phyloP scores from a whole-genome alignment of 2,329 filamentous ascomycete species.

The Juglanconis juglandina region DNA sequence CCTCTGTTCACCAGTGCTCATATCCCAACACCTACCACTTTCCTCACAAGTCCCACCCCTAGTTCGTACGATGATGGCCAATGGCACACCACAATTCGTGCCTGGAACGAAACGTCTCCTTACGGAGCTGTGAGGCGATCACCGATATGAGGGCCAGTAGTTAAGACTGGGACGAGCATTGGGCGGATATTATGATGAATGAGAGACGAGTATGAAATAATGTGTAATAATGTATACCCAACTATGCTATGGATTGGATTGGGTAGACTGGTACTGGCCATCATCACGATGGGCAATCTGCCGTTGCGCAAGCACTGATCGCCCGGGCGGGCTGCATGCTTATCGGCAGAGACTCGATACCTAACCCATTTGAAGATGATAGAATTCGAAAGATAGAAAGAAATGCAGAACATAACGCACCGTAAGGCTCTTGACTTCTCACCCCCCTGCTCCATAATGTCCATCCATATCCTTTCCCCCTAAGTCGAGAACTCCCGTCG shows the following conservation, averaged over 20 bases:
- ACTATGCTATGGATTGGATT: neutral
- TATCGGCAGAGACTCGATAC: too few species aligned
- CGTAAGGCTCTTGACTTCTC: too few species aligned
- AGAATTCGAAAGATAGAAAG: too few species aligned
- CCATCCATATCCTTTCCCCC: too few species aligned
- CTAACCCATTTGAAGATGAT: too few species aligned
- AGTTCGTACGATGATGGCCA: slow-evolving; percentile 14
- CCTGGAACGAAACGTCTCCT: slow-evolving; percentile 11
- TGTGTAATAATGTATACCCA: slow-evolving; percentile 14
- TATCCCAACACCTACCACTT: slow-evolving; percentile 8
- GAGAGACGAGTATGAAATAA: slow-evolving; percentile 1
- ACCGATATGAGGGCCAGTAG: neutral
- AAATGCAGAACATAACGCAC: too few species aligned
- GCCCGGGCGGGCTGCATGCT: too few species aligned
- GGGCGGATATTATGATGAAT: neutral
- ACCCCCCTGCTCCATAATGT: too few species aligned
- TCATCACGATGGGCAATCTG: neutral
- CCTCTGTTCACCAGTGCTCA: neutral
- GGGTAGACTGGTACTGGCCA: neutral
- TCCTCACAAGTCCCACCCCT: slow-evolving; percentile 7
- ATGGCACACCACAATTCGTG: slow-evolving; percentile 17
- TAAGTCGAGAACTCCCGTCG: too few species aligned
- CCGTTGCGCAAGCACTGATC: too few species aligned
- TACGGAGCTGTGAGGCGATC: neutral
- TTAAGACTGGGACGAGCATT: neutral